Conservation (phyloP, 192 early-diverging fungal species). For the Nowakowskiella sp. region DNA sequence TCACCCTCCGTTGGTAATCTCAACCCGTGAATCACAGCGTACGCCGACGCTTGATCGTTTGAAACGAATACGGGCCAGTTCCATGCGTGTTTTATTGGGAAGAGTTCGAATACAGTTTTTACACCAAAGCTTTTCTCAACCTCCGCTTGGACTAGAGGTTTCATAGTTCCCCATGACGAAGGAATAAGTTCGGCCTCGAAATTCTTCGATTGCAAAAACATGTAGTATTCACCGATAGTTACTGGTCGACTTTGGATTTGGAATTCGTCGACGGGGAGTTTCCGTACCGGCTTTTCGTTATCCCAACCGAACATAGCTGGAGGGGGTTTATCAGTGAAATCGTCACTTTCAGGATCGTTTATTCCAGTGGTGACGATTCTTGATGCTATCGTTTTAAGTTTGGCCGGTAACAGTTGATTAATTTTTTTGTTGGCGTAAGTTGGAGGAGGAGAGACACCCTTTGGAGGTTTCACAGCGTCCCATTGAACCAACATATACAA, state of each 20-base stretch:
- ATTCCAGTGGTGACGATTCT: slow-evolving; percentile 52
- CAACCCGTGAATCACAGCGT: slow-evolving; percentile 49
- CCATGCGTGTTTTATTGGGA: slow-evolving; percentile 37
- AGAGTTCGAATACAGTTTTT: slow-evolving; percentile 60
- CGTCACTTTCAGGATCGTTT: slow-evolving; percentile 38
- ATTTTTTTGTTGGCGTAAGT: slow-evolving; percentile 14
- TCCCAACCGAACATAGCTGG: slow-evolving; percentile 75
- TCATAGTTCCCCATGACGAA: slow-evolving; percentile 42
- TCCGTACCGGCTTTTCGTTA: slow-evolving; percentile 64
- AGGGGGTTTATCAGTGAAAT: slow-evolving; percentile 17
- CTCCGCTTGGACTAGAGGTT: background rate
- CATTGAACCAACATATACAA: slow-evolving; percentile 83
- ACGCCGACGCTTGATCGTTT: slow-evolving; percentile 58
- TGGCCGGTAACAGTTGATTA: slow-evolving; percentile 13
- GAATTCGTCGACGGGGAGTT: slow-evolving; percentile 32
- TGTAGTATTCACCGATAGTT: slow-evolving; percentile 66
- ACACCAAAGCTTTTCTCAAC: slow-evolving; percentile 24
- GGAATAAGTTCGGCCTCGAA: slow-evolving; percentile 31
- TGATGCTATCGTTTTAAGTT: background rate
- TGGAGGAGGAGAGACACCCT: slow-evolving; percentile 26
- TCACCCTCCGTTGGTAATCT: slow-evolving; percentile 75
- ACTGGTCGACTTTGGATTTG: slow-evolving; percentile 70
- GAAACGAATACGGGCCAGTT: slow-evolving; percentile 70
- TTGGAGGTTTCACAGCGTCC: slow-evolving; percentile 38
- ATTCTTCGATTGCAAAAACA: slow-evolving; percentile 36